Conservation (phyloP, 805 yeast genomes). For the Kluyveromyces nonfermentans region DNA sequence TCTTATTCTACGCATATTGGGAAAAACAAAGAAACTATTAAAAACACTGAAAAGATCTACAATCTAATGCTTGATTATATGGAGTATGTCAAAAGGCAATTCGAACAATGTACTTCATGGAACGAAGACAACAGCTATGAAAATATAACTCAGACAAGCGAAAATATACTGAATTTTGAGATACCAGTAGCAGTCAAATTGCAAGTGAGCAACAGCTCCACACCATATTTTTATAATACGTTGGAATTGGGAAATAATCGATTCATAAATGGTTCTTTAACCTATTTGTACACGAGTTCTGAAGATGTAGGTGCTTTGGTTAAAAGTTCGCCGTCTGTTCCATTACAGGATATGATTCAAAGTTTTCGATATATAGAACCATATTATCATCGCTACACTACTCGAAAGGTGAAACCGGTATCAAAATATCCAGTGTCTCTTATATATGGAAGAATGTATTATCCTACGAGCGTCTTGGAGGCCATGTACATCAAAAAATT, state of each 20-base stretch:
- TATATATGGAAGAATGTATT: constrained; percentile 76
- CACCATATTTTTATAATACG: constrained; percentile 62
- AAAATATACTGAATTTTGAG: constrained; percentile 57
- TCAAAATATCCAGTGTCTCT: constrained; percentile 32
- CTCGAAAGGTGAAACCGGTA: neutral
- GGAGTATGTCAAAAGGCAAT: constrained; percentile 75
- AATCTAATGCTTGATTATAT: constrained; percentile 62
- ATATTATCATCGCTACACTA: constrained; percentile 15
- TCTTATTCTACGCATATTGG: too few relatives aligned
- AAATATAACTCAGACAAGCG: constrained; percentile 62
- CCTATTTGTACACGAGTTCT: constrained; percentile 65
- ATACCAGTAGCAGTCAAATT: constrained; percentile 61
- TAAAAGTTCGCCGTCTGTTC: constrained; percentile 39
- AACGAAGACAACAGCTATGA: constrained; percentile 69
- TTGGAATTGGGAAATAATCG: constrained; percentile 58
- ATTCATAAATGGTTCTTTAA: constrained; percentile 67
- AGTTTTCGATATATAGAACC: constrained; percentile 58
- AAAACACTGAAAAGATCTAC: neutral
- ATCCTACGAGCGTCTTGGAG: constrained; percentile 80
- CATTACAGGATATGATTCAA: constrained; percentile 57
- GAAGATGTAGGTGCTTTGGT: constrained; percentile 42
- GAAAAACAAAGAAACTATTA: too few relatives aligned
- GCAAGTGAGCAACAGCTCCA: constrained; percentile 59
- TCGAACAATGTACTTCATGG: constrained; percentile 67
- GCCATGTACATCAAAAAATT: constrained; percentile 72